These are phyloP conservation scores for Leccinum uliginosum DNA, from an alignment of 768 basidiomycete species.

Conservation along the genomic window DNA sequence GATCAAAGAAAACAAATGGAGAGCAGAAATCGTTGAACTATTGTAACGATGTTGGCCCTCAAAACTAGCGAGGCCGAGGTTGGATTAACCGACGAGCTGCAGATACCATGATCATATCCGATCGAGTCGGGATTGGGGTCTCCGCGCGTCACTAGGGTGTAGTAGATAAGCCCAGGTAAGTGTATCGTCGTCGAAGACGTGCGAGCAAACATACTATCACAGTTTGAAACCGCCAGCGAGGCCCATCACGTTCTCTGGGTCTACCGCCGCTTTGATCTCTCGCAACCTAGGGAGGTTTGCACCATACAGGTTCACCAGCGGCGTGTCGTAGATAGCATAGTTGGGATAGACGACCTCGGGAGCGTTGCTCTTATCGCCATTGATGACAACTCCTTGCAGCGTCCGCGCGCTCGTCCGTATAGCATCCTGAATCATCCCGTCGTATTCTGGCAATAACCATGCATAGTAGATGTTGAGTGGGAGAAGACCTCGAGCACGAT, in stretches of 20 bases:
- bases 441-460: neutral
- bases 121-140: neutral
- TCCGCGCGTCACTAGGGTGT: neutral
- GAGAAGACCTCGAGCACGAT: constrained; percentile 31
- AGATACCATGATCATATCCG: neutral
- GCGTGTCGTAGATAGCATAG: neutral
- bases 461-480: constrained; percentile 45
- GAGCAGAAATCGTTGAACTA: too few relatives aligned
- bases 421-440: constrained; percentile 31
- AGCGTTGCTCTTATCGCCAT: constrained; percentile 25
- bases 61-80: neutral
- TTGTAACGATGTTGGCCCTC: neutral
- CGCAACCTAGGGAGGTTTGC: neutral
- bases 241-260: neutral
- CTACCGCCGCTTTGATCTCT: neutral
- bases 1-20: too few relatives aligned
- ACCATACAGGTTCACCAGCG: neutral
- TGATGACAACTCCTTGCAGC: constrained; percentile 36
- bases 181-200: neutral
- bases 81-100: neutral
- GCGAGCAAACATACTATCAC: neutral
- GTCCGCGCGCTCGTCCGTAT: constrained; percentile 33
- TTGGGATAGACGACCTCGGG: neutral
- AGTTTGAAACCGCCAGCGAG: neutral
- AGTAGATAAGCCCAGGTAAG: neutral